Base-by-base conservation (phyloP, 257 asterid genomes). In the Capsicum pubescens region DNA sequence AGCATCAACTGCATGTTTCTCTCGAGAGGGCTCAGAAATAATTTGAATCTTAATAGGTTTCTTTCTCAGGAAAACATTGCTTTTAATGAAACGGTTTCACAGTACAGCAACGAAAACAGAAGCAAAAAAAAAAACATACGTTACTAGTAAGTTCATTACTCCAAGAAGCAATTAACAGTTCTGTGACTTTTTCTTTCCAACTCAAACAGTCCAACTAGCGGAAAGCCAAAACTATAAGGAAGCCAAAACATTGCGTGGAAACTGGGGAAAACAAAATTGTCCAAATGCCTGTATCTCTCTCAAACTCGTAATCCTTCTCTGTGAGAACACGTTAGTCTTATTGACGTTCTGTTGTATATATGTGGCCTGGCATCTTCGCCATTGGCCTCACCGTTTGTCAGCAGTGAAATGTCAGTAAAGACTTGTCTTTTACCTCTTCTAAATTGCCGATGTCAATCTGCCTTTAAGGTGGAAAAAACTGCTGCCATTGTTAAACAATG, bases 401-500 rank as follows among this genome's bases (percentile, higher is more conserved):
- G 52, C 14, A 71, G 57, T 46, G 17, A n/a, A 39, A 17, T 10
- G 10, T 9, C 1, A 44, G 79, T 42, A 46, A 44, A n/a, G 79
- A 46, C 17, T 0, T 6, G 2, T 5, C 10, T 71, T 70, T 17
- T 46, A 71, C 79, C 79, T 54, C 79, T 54, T 26, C n/a, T 12
- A 52, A 50, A 76, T 7, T 52, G 48, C 63, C 15, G 9, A 61
- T 0, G 2, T 81, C 19, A 19, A 66, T 82, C 68, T 50, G 68
- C 80, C 76, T 12, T 67, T 15, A 82, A 61, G 52, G 74, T 10
- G 60, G 44, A 17, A 80, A 80, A 42, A 5, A 15, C 63, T 67
- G 80, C 39, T 54, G 17, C 15, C 14, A 54, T 52, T 77, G 68
- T 19, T 46, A 67, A 67, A 82, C 9, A 70, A 94, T 80, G 88